Base-by-base conservation (phyloP, 352 stramenopile genomes). In the Pythium monospermum region DNA sequence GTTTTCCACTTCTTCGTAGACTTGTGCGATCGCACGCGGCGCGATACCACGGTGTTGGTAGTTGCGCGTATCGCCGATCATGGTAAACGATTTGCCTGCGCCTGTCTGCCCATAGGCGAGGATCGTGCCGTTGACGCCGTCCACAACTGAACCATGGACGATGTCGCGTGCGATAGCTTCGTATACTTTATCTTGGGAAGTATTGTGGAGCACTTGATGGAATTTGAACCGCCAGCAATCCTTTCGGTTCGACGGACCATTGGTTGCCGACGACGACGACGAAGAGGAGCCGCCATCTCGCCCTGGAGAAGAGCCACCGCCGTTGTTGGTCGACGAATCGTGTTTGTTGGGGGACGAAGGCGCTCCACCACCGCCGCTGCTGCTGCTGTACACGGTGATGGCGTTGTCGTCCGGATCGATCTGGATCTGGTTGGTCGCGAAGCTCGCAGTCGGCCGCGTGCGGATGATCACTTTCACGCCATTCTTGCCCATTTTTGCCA, bases 121-220 rank as follows among this genome's bases (percentile, higher is more conserved):
- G 50, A 96, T 89, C 23, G 86, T 93, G 45, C 85, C 86, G 53
- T 94, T 96, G 11, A 89, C 69, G n/a, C 87, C 87, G 37, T 96
- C 80, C 11, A 95, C 78, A 3, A 94, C 83, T 3, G 69, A 60
- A n/a, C 79, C 79, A 45, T 96, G 81, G 7, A 96, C 87, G 25
- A 96, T 93, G 45, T 96, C 84, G 3, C 83, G 69, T 21, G 85
- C 85, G 40, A 96, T 89, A 22, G 83, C 77, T 33, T 96, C 83
- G 61, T 97, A 96, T 13, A 96, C 86, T 30, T 87, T 87, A 53
- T 95, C 83, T 61, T 97, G 87, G 13, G 71, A 75, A 13, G 78
- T 86, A 62, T 97, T 96, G 72, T 97, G 87, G 45, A 97, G 74
- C 50, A 97, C 78, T 53, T 97, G 87, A 53, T 97, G 84, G 57